Evolutionary conservation across 257 asterid species (phyloP).

Genomic region (Mentha longifolia): DNA sequence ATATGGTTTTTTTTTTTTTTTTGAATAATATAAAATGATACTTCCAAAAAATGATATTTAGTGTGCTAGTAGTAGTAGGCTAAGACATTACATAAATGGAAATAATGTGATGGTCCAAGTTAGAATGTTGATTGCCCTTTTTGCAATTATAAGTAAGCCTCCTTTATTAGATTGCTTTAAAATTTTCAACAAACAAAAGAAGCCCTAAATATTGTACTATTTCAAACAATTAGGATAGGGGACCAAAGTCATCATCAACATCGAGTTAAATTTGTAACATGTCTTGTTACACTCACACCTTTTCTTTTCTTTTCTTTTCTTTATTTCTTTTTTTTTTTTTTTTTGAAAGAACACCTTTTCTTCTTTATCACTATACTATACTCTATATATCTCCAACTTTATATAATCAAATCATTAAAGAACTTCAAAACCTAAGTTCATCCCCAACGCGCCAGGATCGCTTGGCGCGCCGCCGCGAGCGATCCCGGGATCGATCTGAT

Average conservation of each 20-base stretch:
- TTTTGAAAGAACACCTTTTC: too few species aligned
- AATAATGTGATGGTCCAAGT: slow-evolving; percentile 43
- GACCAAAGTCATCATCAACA: slow-evolving; percentile 31
- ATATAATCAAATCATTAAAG: not conserved
- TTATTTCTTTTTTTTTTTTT: too few species aligned
- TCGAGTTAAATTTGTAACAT: not conserved
- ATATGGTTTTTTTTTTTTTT: too few species aligned
- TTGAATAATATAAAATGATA: too few species aligned
- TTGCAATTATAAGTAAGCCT: slow-evolving; percentile 45
- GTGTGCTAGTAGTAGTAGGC: slow-evolving; percentile 2
- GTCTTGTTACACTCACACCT: not conserved
- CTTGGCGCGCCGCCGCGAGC: too few species aligned
- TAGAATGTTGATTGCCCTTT: slow-evolving; percentile 44
- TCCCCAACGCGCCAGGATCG: too few species aligned
- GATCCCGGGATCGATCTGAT: too few species aligned
- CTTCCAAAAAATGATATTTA: not conserved
- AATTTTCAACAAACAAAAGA: slow-evolving; percentile 41
- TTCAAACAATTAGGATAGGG: slow-evolving; percentile 27
- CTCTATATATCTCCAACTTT: not conserved
- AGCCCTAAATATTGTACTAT: slow-evolving; percentile 38
- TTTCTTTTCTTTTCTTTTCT: too few species aligned
- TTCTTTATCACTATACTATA: not conserved
- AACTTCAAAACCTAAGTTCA: too few species aligned
- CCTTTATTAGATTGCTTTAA: slow-evolving; percentile 52
- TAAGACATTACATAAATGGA: slow-evolving; percentile 44